Evolutionary conservation across 2,329 filamentous ascomycete genomes (phyloP).

Genomic region (Magnaporthiopsis incrustans): DNA sequence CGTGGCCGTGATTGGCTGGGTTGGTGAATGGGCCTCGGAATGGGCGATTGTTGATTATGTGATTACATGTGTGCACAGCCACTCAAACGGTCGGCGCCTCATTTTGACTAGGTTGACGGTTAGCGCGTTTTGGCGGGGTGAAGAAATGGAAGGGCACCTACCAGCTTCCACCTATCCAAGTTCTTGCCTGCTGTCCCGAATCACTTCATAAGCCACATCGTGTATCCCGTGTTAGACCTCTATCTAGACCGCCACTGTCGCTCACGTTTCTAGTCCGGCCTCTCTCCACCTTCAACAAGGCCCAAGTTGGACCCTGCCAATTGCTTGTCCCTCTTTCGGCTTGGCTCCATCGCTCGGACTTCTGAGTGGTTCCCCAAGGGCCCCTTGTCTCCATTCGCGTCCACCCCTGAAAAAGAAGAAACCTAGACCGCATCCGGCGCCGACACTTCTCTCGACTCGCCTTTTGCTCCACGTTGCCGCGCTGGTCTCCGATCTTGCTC

Average conservation of each 20-base stretch:
- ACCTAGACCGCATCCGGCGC: background rate
- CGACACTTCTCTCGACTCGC: background rate
- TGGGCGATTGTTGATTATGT: too few relatives aligned
- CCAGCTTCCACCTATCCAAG: background rate
- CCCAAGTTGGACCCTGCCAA: background rate
- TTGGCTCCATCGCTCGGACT: background rate
- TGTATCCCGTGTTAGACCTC: background rate
- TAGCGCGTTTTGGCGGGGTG: background rate
- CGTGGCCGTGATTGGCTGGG: too few relatives aligned
- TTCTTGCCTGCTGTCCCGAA: background rate
- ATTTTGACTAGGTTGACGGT: too few relatives aligned
- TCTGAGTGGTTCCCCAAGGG: background rate
- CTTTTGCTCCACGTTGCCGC: background rate
- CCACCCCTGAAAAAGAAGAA: background rate
- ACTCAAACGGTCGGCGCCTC: too few relatives aligned
- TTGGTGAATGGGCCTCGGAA: too few relatives aligned
- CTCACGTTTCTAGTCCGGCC: background rate
- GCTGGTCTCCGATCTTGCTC: background rate
- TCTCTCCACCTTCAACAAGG: background rate
- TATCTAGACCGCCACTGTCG: too few relatives aligned
- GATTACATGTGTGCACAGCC: too few relatives aligned
- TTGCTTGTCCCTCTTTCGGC: background rate
- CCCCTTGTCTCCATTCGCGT: background rate
- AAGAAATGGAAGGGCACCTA: background rate
- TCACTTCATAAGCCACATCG: background rate